Base-by-base conservation (phyloP, 805 yeast species). In the Candida ipomoeae region DNA sequence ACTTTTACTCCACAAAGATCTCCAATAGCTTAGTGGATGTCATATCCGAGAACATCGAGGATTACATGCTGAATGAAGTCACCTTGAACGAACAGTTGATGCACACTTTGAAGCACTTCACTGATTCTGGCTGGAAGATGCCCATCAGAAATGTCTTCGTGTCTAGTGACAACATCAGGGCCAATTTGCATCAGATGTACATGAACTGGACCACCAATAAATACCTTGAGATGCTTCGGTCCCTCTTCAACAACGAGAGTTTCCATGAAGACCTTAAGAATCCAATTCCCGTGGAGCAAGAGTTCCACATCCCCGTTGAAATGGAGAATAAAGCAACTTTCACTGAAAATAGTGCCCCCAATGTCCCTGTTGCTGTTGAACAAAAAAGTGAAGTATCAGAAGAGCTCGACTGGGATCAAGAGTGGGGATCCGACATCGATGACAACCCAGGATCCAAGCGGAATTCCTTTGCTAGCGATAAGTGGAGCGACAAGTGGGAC, bases 121-220 rank as follows among this genome's bases (percentile, higher is more conserved):
- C 62, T 10, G 39, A 53, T 10, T 52, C 61, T 0, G 55, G 60
- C 26, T 67, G 72, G 72, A 53, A 56, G 23, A 50, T 67, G 31
- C 60, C 67, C 0, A 54, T 65, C 13, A 53, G 62, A 10, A 50
- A 51, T 18, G 53, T 48, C 15, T 53, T 54, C 40, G 50, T 35
- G 40, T 51, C 60, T 7, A 52, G 50, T 6, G 55, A 48, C 20
- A 56, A 58, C 11, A 50, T 66, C 23, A 55, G 62, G 15, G 65
- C 61, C 6, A 59, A 64, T 20, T 56, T 72, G 44, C 56, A 64
- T 34, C 56, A 54, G 17, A 57, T 71, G 33, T 61, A 70, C 50
- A 39, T 53, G 34, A 62, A 70, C 43, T 71, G 73, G 70, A 48
- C 65, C 2, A 51, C 63, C 13, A 71, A 69, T 40, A 65, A 63